Base-by-base conservation (phyloP, 2,329 filamentous ascomycete genomes). In the Aspergillus sp. region DNA sequence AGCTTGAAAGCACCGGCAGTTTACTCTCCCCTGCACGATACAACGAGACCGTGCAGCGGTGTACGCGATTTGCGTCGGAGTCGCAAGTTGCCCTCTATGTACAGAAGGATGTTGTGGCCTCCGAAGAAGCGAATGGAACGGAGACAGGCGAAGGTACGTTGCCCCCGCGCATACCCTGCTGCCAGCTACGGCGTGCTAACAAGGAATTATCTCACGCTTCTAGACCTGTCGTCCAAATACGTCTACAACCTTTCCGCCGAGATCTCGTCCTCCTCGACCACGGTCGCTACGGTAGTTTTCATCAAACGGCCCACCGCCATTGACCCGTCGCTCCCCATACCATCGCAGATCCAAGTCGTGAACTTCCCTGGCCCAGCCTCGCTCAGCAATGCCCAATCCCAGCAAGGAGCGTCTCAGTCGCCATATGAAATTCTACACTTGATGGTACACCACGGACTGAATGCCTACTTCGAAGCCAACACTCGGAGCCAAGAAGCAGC, bases 401-500 rank as follows among this genome's bases (percentile, higher is more conserved):
- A 91, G 68, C 89, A 92, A 75, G 89, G 88, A 60, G 84, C 88
- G 59, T 83, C 88, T 25, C 82, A 89, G 58, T 96, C 93, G 49
- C 92, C 94, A 3, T 97, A 92, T 79, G 94, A 98, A 78, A 89
- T 94, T 69, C 83, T 99, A 63, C 92, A 97, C 79, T 92, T 94
- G 60, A 86, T 97, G 70, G 87, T 99, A 67, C 93, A 97, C 78
- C 89, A 92, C 75, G 92, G 91, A 67, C 82, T 99, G 73, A 92
- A 91, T 70, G 95, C 96, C 41, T 98, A 97, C 78, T 99, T 99
- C 74, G 94, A 99, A 81, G 94, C 93, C 69, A 96, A 92, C 76
- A 96, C 93, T 60, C 94, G 92, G 79, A 90, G 84, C 65, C 89
- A 92, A 70, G 90, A 92, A 72, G 79, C 85, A 54, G 80, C 80